Percentiles rank a stretch among this genome's conserved stretches.
phyloP scores from a whole-genome alignment of 2,329 filamentous ascomycete genomes.

The Fusarium pseudoanthophilum region DNA sequence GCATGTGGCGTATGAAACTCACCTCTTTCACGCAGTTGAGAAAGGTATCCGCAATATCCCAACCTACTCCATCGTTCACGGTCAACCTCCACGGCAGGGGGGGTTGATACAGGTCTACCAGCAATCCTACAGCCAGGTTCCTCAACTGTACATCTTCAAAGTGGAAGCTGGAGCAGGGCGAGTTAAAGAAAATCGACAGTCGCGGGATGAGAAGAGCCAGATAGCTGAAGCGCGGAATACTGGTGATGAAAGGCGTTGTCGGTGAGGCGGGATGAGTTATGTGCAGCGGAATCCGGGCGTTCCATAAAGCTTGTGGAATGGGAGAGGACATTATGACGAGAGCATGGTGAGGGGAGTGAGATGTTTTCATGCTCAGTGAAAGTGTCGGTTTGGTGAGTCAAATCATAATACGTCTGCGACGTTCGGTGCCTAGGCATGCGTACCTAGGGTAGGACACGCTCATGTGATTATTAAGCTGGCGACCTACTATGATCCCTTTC shows the following conservation, averaged over 20 bases:
- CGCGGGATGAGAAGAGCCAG: conserved; percentile 67
- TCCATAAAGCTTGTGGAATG: conserved; percentile 64
- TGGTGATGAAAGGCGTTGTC: conserved; percentile 62
- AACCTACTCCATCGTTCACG: conserved; percentile 64
- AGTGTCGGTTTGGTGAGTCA: conserved; percentile 7
- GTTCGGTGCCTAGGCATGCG: neutral
- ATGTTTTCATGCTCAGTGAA: neutral
- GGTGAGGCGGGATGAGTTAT: conserved; percentile 63
- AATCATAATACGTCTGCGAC: conserved; percentile 6
- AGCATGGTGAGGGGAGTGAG: conserved; percentile 26
- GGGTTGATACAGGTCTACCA: conserved; percentile 68
- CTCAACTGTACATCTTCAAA: conserved; percentile 65
- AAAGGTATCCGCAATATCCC: conserved; percentile 72
- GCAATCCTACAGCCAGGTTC: conserved; percentile 63
- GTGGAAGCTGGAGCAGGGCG: conserved; percentile 68
- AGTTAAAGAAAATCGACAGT: conserved; percentile 62
- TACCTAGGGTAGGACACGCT: conserved; percentile 9
- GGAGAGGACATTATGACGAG: conserved; percentile 41
- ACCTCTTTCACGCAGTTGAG: conserved; percentile 73
- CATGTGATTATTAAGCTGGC: conserved; percentile 22
- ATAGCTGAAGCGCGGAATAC: conserved; percentile 69
- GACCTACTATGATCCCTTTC: neutral
- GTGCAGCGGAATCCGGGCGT: conserved; percentile 63
- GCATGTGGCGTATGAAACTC: conserved; percentile 30
- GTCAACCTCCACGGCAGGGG: conserved; percentile 65